Conservation (phyloP, 2,329 filamentous ascomycete genomes). For the Cephalotrichum gorgonifer region DNA sequence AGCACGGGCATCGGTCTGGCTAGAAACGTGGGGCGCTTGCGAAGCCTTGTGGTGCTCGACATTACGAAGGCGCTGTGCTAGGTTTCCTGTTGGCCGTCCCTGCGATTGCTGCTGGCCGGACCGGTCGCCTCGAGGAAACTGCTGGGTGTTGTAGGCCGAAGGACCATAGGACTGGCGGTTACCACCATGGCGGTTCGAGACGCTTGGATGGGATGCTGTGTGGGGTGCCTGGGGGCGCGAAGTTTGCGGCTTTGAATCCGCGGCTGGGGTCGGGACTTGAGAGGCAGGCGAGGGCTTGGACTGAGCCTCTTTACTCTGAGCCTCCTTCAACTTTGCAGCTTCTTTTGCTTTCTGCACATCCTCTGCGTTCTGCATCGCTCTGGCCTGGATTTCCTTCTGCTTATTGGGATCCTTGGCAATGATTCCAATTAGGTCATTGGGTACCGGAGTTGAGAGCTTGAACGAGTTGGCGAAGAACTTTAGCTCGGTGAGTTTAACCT, state of each 20-base stretch:
- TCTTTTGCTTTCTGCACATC: conserved; percentile 45
- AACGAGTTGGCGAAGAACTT: conserved; percentile 93
- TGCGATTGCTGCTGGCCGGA: conserved; percentile 29
- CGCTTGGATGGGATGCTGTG: neutral
- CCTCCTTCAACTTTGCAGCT: conserved; percentile 31
- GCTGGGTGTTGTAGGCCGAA: conserved; percentile 33
- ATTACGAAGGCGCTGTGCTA: conserved; percentile 40
- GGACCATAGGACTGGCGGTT: conserved; percentile 38
- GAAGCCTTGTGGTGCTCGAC: conserved; percentile 42
- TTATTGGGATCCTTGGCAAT: conserved; percentile 94
- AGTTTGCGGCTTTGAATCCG: conserved; percentile 1
- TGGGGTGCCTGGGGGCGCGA: neutral
- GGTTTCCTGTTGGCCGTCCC: conserved; percentile 30
- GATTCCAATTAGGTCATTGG: conserved; percentile 83
- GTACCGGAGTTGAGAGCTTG: conserved; percentile 88
- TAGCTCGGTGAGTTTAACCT: conserved; percentile 84
- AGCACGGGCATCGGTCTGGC: conserved; percentile 46
- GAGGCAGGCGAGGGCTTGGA: conserved; percentile 20
- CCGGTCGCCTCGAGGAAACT: conserved; percentile 35
- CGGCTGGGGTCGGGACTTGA: conserved; percentile 5
- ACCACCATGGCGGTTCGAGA: conserved; percentile 31
- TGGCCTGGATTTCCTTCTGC: conserved; percentile 86
- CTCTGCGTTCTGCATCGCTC: conserved; percentile 67
- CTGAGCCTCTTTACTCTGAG: conserved; percentile 34
- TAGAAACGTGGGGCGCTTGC: conserved; percentile 28